Base-by-base conservation (phyloP, 768 basidiomycete species). In the Mycena polygramma region DNA sequence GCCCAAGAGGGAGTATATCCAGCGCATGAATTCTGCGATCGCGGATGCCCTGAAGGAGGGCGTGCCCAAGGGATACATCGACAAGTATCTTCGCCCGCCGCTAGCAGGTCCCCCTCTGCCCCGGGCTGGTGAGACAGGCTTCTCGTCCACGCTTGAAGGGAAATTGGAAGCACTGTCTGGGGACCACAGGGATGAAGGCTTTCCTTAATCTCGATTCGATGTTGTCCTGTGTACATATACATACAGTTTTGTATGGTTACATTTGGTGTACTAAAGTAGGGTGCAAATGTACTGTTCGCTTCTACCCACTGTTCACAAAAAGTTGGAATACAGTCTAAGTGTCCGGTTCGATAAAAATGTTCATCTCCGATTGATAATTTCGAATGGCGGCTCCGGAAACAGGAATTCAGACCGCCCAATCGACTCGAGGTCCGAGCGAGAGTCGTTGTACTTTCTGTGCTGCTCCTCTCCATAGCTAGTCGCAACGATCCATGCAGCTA, bases 21-120 rank as follows among this genome's bases (percentile, higher is more conserved):
- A 74, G 65, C 79, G 85, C 15, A 85, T 88, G 78, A 86, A 87
- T 68, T 79, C 75, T 75, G 85, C 79, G 6, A 84, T 87, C 35
- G 77, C 72, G 26, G 85, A 88, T 74, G 85, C 81, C 0, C 53
- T 83, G 66, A 70, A 75, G 57, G 76, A 80, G 43, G 85, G 85
- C 1, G 76, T 87, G 30, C 81, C 86, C 2, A 52, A 74, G 63
- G 80, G 78, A 6, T 87, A 87, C 66, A 79, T 88, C 61, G 79
- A 84, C 13, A 83, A 82, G 70, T 83, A 84, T 69, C 75, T 87
- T 11, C 82, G 85, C 14, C 80, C 78, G 30, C 30, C 30, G 30
- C 30, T 30, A 30, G 30, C 6, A 6, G 30, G 30, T 6, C 30
- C 30, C 30, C 30, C 30, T 30, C 30, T 30, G 30, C 30, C 30